Conservation (phyloP, 306 rosid genomes). For the Sophora flavescens region DNA sequence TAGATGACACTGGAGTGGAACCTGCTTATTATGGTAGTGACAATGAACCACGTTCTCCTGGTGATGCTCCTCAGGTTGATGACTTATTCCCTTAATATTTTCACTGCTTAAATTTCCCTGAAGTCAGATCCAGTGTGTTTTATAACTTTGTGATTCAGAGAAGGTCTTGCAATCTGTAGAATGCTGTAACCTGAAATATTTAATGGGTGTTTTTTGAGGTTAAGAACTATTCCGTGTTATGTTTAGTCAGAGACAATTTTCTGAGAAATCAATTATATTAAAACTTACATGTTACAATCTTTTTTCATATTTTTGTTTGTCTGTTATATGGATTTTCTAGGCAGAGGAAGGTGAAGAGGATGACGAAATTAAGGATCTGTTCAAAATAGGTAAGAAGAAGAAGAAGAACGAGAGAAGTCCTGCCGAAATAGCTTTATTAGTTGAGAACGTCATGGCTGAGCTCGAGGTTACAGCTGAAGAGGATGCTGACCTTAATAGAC, state of each 20-base stretch:
- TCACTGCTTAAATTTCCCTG: neutral
- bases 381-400: slow-evolving; percentile 83
- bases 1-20: slow-evolving; percentile 93
- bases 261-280: neutral
- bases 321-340: slow-evolving; percentile 53
- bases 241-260: neutral
- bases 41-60: slow-evolving; percentile 76
- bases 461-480: slow-evolving; percentile 96
- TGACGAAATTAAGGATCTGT: slow-evolving; percentile 77
- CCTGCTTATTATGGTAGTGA: slow-evolving; percentile 76
- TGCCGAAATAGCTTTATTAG: slow-evolving; percentile 87
- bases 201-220: neutral
- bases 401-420: slow-evolving; percentile 93
- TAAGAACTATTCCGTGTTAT: neutral
- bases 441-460: slow-evolving; percentile 97
- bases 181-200: slow-evolving; percentile 7
- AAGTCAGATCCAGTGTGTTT: neutral
- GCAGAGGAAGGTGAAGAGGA: slow-evolving; percentile 95
- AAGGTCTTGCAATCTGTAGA: slow-evolving; percentile 10
- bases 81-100: neutral
- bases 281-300: neutral
- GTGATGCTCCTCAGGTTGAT: slow-evolving; percentile 80
- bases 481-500: slow-evolving; percentile 90
- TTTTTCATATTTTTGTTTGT: slow-evolving; percentile 21
- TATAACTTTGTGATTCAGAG: neutral